Base-by-base conservation (phyloP, 495 filamentous ascomycete species). In the Xanthoparmelia taractica region DNA sequence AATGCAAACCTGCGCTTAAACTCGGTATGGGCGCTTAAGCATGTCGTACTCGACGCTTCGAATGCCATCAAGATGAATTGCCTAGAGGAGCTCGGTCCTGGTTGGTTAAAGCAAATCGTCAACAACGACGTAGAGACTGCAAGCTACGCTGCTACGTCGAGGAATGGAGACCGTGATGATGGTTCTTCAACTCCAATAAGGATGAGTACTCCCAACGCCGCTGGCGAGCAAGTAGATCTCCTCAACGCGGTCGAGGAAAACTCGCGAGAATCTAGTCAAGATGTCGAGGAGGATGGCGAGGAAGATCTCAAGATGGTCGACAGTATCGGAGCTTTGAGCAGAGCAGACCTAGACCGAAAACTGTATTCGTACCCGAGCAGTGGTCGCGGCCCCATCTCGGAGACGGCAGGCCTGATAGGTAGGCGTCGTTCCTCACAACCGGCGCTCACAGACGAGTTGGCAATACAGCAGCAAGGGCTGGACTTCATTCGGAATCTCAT, bases 21-120 rank as follows among this genome's bases (percentile, higher is more conserved):
- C 65, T 89, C 91, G 12, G 73, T 98, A 13, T 97, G 94, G 94
- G 91, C 91, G 25, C 78, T 98, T 55, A 97, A 97, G 69, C 90
- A 96, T 73, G 75, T 96, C 36, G 86, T 94, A 10, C 79, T 84
- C 50, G 80, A 82, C 36, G 82, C 87, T 2, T 76, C 81, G 29
- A 84, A 85, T 56, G 82, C 87, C 20, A 77, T 88, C 58, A 94
- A 92, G 74, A 85, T 86, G 67, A 81, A 80, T 55, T 86, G 89
- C 55, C 76, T 97, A 31, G 84, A 93, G 52, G 86, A 88, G 63
- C 78, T 97, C 7, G 84, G 84, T 12, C 80, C 89, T 1, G 84
- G 82, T 23, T 96, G 90, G 89, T 82, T 97, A 38, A 80, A 92
- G 64, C 83, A 85, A 41, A 75, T 93, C 34, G 90, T 96, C 58